Percentiles rank a stretch among this genome's conserved stretches.
Evolutionary conservation across 2,329 filamentous ascomycete genomes (phyloP).

Genomic region (Monilinia aucupariae): DNA sequence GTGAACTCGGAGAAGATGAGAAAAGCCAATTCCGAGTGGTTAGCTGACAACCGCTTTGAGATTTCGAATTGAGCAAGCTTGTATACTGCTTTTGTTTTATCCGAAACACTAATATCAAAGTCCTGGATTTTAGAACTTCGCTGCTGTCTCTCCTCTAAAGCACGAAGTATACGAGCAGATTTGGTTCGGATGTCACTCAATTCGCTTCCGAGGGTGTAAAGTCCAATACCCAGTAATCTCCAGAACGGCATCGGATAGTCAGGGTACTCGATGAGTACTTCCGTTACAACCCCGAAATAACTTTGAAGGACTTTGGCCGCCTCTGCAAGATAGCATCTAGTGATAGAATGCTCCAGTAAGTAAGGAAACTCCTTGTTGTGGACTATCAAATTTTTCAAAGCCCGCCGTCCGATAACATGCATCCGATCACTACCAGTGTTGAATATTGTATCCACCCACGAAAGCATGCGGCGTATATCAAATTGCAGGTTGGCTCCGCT

Average conservation of each 20-base stretch:
- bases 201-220: conserved; percentile 91
- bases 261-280: conserved; percentile 78
- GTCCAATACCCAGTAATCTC: conserved; percentile 79
- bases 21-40: conserved; percentile 85
- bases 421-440: conserved; percentile 85
- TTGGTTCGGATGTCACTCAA: conserved; percentile 84
- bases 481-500: conserved; percentile 85
- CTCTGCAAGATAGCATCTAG: conserved; percentile 82
- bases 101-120: conserved; percentile 96
- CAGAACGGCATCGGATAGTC: conserved; percentile 83
- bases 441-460: conserved; percentile 95
- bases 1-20: conserved; percentile 95
- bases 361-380: conserved; percentile 86
- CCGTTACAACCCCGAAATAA: conserved; percentile 88
- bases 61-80: conserved; percentile 97
- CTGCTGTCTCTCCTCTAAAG: conserved; percentile 75
- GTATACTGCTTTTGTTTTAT: conserved; percentile 97
- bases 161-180: conserved; percentile 73
- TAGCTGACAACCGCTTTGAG: conserved; percentile 80
- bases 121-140: conserved; percentile 90
- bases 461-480: conserved; percentile 84
- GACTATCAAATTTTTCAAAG: conserved; percentile 81
- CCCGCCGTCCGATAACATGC: conserved; percentile 82
- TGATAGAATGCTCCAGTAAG: conserved; percentile 82
- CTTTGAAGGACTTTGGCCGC: conserved; percentile 80